Evolutionary conservation across 2,329 filamentous ascomycete genomes (phyloP).

Genomic region (Calonectria crousiana): DNA sequence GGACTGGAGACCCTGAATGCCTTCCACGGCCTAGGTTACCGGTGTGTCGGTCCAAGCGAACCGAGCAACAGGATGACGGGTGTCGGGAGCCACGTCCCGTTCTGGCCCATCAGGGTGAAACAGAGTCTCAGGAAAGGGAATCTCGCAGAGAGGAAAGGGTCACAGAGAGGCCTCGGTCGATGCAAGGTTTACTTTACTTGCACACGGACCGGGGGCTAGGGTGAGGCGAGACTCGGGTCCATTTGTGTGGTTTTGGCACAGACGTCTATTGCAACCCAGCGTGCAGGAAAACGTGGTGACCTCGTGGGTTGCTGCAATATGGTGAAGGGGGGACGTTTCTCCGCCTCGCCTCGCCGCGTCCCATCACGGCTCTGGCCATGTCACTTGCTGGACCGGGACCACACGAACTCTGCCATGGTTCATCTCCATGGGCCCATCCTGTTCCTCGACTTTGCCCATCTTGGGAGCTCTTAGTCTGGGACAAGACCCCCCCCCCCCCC

Average conservation of each 20-base stretch:
- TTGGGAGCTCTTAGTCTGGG: slow-evolving; percentile 3
- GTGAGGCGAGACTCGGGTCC: background rate
- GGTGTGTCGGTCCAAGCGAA: slow-evolving; percentile 20
- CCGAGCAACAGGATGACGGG: slow-evolving; percentile 18
- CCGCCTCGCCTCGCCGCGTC: slow-evolving; percentile 9
- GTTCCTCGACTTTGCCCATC: slow-evolving; percentile 16
- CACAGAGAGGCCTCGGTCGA: background rate
- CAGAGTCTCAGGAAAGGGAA: slow-evolving; percentile 6
- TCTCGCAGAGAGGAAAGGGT: background rate
- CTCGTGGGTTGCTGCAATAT: slow-evolving; percentile 29
- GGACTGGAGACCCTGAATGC: background rate
- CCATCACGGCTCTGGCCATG: background rate
- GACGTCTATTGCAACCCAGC: background rate
- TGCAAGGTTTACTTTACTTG: background rate
- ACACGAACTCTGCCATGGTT: background rate
- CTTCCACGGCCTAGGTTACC: slow-evolving; percentile 17
- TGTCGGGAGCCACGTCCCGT: slow-evolving; percentile 13
- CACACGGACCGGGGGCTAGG: slow-evolving; percentile 7
- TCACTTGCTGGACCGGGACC: background rate
- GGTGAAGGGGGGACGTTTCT: slow-evolving; percentile 16
- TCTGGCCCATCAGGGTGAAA: slow-evolving; percentile 16
- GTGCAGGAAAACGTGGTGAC: slow-evolving; percentile 27
- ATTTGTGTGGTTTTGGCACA: background rate
- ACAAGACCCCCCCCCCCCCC: background rate
- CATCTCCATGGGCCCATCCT: slow-evolving; percentile 25